A percentile compares a stretch with the other conserved stretches of the same genome.
phyloP scores from a whole-genome alignment of 108 stramenopile genomes.

The Conticribra weissflogii region DNA sequence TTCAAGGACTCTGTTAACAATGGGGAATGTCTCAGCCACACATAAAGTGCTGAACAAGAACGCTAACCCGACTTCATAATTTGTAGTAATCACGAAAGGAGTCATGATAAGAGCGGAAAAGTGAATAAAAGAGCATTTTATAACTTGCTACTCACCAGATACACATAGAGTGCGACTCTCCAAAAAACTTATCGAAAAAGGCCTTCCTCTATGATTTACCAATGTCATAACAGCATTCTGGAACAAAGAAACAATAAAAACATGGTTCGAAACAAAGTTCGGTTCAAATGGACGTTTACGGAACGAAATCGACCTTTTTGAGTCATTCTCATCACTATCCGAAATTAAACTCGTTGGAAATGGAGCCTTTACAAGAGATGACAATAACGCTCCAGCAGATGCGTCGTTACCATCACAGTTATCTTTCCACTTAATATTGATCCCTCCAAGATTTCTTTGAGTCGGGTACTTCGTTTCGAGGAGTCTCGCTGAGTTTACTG shows the following conservation, averaged over 20 bases:
- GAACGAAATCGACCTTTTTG: conserved; percentile 28
- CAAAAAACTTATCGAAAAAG: conserved; percentile 57
- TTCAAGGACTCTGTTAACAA: conserved; percentile 34
- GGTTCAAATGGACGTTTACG: conserved; percentile 60
- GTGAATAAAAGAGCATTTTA: not conserved
- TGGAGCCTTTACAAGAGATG: conserved; percentile 10
- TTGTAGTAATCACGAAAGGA: too few relatives aligned
- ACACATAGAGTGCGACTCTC: conserved; percentile 42
- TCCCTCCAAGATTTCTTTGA: conserved; percentile 6
- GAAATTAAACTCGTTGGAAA: not conserved
- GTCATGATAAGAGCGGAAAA: not conserved
- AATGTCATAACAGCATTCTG: conserved; percentile 60
- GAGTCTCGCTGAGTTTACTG: conserved; percentile 42
- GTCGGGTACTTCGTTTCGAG: conserved; percentile 28
- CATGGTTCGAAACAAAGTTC: conserved; percentile 65
- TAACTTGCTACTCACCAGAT: conserved; percentile 19
- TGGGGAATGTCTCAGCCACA: conserved; percentile 29
- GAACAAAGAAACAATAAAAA: conserved; percentile 63
- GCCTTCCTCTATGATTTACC: conserved; percentile 59
- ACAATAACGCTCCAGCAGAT: conserved; percentile 22
- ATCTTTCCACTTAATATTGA: conserved; percentile 17
- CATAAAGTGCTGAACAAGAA: conserved; percentile 36
- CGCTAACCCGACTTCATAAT: conserved; percentile 14
- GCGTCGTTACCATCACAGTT: conserved; percentile 3
- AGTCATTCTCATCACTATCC: conserved; percentile 1